Conservation (phyloP, 164 flowering plant genomes). For the Annona squamosa region DNA sequence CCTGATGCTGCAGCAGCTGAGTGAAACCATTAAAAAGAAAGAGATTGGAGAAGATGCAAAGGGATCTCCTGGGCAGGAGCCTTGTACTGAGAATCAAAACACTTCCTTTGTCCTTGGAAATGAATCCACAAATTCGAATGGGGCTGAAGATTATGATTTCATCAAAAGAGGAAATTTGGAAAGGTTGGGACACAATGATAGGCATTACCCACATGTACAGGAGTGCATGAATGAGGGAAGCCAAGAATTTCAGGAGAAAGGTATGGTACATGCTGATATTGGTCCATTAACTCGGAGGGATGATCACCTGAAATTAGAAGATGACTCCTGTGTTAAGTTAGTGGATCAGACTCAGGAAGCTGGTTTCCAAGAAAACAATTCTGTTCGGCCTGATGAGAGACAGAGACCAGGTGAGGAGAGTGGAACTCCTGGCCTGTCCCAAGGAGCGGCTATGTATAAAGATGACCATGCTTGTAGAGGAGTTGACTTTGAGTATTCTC, state of each 20-base stretch:
- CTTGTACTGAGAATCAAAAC: slow-evolving; percentile 14
- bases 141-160: slow-evolving; percentile 22
- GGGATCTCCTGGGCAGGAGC: slow-evolving; percentile 15
- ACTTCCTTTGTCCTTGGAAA: slow-evolving; percentile 14
- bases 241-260: slow-evolving; percentile 41
- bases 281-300: slow-evolving; percentile 12
- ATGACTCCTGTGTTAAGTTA: slow-evolving; percentile 3
- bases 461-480: slow-evolving; percentile 10
- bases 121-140: slow-evolving; percentile 16
- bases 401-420: slow-evolving; percentile 3
- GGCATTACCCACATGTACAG: slow-evolving; percentile 2
- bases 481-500: slow-evolving; percentile 7
- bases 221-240: slow-evolving; percentile 12
- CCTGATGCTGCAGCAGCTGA: slow-evolving; percentile 35
- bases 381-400: slow-evolving; percentile 19
- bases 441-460: slow-evolving; percentile 9
- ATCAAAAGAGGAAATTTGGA: slow-evolving; percentile 15
- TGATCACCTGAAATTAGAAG: slow-evolving; percentile 12
- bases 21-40: slow-evolving; percentile 31
- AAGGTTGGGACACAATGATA: slow-evolving; percentile 10
- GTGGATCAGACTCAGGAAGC: slow-evolving; percentile 10
- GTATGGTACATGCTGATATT: slow-evolving; percentile 23
- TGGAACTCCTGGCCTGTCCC: background rate
- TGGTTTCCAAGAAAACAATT: slow-evolving; percentile 16
- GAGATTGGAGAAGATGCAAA: slow-evolving; percentile 14